Base-by-base conservation (phyloP, 164 flowering plant species). In the Pachysandra terminalis region DNA sequence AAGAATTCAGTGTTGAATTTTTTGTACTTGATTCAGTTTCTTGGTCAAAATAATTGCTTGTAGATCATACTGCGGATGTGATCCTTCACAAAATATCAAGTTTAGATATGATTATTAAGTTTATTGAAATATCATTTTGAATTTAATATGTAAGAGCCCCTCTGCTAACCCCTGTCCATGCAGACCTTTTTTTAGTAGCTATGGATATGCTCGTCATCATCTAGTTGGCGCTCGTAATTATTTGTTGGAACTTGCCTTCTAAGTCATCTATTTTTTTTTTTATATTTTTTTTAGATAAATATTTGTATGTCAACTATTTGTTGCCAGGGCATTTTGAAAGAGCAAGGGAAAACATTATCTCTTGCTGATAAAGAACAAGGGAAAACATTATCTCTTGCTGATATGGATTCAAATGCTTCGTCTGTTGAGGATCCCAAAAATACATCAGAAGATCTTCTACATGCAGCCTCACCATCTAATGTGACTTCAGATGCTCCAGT, bases 401-500 rank as follows among this genome's bases (percentile, higher is more conserved):
- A 73, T 72, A 68, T 26, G 12, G 64, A 23, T 63, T 73, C 78
- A 45, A 57, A 64, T 71, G 70, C 68, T 78, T 67, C 74, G 65
- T 27, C 67, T 19, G 63, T 63, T 65, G 64, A 66, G 57, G 79
- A 70, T 64, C 61, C 66, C 12, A 71, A 68, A 52, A 61, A 66
- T 28, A 69, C 72, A 26, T 71, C 78, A 12, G 80, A 74, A 61
- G 78, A 79, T 72, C 52, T 61, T 63, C 28, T 64, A 48, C 67
- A n/a, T 66, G 57, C 68, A 61, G 63, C 71, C 75, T 37, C 74
- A 56, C 67, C 62, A 21, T 70, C 82, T 45, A 66, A 55, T 41
- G 28, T 70, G 57, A 32, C 23, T 28, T 52, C 72, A 53, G 93
- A 86, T 80, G 35, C 79, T 55, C 79, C 82, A 26, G 41, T 23